Percentiles rank a stretch among this genome's conserved stretches.
phyloP scores from a whole-genome alignment of 306 rosid genomes.

The Vigna unguiculata region DNA sequence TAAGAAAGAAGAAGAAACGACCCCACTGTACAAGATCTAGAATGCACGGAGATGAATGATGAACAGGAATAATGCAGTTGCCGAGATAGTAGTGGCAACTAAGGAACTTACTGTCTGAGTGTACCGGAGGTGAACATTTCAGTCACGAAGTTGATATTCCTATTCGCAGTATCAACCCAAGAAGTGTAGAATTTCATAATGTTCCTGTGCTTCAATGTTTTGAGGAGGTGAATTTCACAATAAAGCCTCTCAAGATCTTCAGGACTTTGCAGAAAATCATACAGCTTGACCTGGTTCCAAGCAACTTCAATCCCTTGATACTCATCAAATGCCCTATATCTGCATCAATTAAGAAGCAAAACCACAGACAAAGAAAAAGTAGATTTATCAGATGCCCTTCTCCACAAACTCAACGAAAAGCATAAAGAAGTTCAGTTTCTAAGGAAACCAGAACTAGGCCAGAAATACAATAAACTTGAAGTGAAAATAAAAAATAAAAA shows the following conservation, averaged over 20 bases:
- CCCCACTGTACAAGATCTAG: slow-evolving; percentile 43
- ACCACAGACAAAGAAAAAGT: background rate
- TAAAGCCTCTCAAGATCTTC: slow-evolving; percentile 97
- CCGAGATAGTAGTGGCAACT: background rate
- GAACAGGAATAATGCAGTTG: slow-evolving; percentile 7
- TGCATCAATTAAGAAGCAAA: slow-evolving; percentile 48
- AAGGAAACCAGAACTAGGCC: slow-evolving; percentile 45
- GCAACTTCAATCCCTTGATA: slow-evolving; percentile 99
- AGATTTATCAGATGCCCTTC: slow-evolving; percentile 45
- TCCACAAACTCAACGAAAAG: slow-evolving; percentile 32
- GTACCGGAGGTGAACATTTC: slow-evolving; percentile 99
- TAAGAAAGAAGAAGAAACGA: slow-evolving; percentile 31
- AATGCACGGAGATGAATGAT: slow-evolving; percentile 29
- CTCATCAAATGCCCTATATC: slow-evolving; percentile 97
- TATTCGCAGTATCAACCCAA: slow-evolving; percentile 90
- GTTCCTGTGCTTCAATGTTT: slow-evolving; percentile 86
- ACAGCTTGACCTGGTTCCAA: slow-evolving; percentile 96
- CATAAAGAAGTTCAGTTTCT: slow-evolving; percentile 43
- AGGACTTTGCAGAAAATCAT: slow-evolving; percentile 92
- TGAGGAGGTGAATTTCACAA: slow-evolving; percentile 95
- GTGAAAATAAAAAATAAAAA: background rate
- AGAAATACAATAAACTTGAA: slow-evolving; percentile 16
- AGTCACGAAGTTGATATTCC: slow-evolving; percentile 92
- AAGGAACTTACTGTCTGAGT: slow-evolving; percentile 81
- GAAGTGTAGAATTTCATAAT: slow-evolving; percentile 94